A percentile compares a stretch with the other conserved stretches of the same genome.
Conservation (phyloP, 2,329 filamentous ascomycete species). For the Sporothrix dimorphospora region DNA sequence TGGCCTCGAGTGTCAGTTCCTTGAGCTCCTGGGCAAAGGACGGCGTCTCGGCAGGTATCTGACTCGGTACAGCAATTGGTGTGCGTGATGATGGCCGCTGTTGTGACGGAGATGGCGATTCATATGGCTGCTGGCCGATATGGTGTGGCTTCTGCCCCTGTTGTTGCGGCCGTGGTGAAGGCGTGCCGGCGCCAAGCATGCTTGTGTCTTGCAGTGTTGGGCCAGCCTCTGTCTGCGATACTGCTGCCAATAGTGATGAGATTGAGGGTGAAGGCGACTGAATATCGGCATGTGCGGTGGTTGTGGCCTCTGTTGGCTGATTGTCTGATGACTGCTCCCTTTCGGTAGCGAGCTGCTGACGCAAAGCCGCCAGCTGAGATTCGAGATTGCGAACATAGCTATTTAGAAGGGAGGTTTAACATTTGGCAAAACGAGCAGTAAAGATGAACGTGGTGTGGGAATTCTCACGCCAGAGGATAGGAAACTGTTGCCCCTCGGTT, state of each 20-base stretch:
- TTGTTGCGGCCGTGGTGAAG: not conserved
- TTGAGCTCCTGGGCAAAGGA: constrained; percentile 44
- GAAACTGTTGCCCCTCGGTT: constrained; percentile 43
- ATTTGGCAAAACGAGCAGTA: too few relatives aligned
- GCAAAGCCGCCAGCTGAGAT: constrained; percentile 16
- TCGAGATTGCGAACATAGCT: constrained; percentile 28
- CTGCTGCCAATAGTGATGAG: not conserved
- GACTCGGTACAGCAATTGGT: not conserved
- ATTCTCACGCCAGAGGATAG: constrained; percentile 46
- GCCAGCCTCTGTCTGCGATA: not conserved
- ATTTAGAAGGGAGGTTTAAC: too few relatives aligned
- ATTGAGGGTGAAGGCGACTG: constrained; percentile 1
- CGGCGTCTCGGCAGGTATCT: constrained; percentile 19
- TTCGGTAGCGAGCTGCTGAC: not conserved
- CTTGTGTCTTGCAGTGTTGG: not conserved
- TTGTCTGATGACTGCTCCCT: not conserved
- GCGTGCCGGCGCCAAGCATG: not conserved
- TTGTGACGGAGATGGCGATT: not conserved
- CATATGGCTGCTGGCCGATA: not conserved
- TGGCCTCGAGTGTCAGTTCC: constrained; percentile 47
- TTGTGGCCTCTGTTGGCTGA: not conserved
- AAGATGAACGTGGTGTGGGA: not conserved
- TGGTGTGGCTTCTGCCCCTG: not conserved
- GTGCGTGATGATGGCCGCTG: not conserved
- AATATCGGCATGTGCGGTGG: not conserved